Evolutionary conservation across 345 rosid species (phyloP).

Genomic region (Citrus trifoliata): DNA sequence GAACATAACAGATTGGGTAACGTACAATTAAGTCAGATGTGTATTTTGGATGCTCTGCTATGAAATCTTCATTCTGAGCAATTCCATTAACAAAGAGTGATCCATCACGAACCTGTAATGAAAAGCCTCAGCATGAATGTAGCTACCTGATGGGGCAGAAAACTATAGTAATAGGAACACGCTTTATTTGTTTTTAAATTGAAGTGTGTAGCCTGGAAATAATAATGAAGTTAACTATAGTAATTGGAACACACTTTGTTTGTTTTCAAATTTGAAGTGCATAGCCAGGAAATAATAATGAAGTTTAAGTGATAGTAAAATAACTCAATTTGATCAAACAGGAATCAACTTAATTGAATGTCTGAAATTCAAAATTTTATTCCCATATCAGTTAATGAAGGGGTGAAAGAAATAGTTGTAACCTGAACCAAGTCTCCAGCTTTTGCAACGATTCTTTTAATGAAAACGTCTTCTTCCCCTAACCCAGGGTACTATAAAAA

Average conservation of each 20-base stretch:
- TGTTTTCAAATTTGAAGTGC: background rate
- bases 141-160: background rate
- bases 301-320: background rate
- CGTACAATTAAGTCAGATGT: slow-evolving; percentile 30
- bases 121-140: background rate
- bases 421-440: slow-evolving; percentile 41
- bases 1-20: slow-evolving; percentile 1
- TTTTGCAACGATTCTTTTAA: slow-evolving; percentile 39
- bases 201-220: too few relatives aligned
- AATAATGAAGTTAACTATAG: background rate
- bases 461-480: slow-evolving; percentile 25
- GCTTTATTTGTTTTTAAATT: background rate
- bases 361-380: background rate
- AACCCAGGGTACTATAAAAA: slow-evolving; percentile 17
- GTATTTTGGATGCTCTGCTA: slow-evolving; percentile 33
- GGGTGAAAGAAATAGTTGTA: background rate
- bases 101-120: slow-evolving; percentile 38
- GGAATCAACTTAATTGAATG: background rate
- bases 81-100: slow-evolving; percentile 39
- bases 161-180: background rate
- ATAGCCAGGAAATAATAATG: background rate
- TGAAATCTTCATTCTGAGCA: slow-evolving; percentile 35
- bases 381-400: background rate
- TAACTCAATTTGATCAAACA: background rate
- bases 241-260: background rate